Base-by-base conservation (phyloP, 257 asterid species). In the Gentiana macrophylla region DNA sequence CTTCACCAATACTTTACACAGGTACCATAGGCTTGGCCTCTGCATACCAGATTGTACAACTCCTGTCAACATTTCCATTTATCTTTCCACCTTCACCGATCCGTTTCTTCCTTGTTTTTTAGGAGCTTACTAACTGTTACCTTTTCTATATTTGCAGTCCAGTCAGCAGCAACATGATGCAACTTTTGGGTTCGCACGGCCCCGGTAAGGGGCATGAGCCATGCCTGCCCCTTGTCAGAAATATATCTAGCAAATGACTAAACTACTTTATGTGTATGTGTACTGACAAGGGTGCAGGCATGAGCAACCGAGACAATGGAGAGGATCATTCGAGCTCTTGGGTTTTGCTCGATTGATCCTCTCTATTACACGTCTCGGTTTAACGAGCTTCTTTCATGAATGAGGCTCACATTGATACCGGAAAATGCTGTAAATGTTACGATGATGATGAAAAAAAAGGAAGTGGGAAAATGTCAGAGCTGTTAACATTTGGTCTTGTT, bases 191-290 rank as follows among this genome's bases (percentile, higher is more conserved):
- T 54, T 88, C 75, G 95, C 97, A 88, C 94, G 94, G 91, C 97
- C 97, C 95, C 97, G 90, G 15, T 88, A 69, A 88, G 97, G 95
- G 95, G 97, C 84, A 4, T 67, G 90, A 93, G 95, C 86, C 70
- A 60, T 77, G 94, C 95, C 97, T 85, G 95, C 86, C 71, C 86
- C 89, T 85, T 67, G 77, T 1, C 24, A 24, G 24, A 24, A 24
- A 24, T 24, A 24, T 24, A 24, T 24, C 24, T 82, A 77, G 86
- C 73, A 24, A 24, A 24, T 24, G 24, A 24, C 24, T 24, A 24
- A 64, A 78, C 78, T 69, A 66, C 57, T 57, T 67, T 62, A 60
- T 75, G 71, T 59, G 71, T 62, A 60, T 75, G 71, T 59, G 71
- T 56, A 62, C 73, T 72, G 81, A 76, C 71, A 59, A 53, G 80